Evolutionary conservation across 208 protist genomes (phyloP).

Genomic region (Wallacemonas rigidus): DNA sequence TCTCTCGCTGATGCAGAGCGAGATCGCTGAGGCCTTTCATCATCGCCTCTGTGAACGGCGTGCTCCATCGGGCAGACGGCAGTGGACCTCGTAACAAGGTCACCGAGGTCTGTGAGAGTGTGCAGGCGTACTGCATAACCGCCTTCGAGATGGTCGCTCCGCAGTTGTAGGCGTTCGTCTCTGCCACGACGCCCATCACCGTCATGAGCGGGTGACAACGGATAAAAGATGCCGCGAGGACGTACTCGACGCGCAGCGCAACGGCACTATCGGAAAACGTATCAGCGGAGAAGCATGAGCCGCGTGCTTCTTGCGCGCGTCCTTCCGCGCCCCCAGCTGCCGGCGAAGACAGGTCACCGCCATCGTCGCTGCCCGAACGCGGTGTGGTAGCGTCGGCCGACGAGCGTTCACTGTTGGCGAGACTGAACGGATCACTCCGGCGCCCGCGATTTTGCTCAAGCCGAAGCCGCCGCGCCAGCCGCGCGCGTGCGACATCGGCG

Average conservation of each 20-base stretch:
- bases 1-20: slow-evolving; percentile 25
- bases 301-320: too few species aligned
- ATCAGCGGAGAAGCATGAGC: background rate
- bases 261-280: slow-evolving; percentile 6
- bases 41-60: slow-evolving; percentile 59
- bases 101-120: slow-evolving; percentile 54
- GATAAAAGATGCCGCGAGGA: slow-evolving; percentile 51
- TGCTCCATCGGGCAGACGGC: slow-evolving; percentile 37
- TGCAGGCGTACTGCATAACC: slow-evolving; percentile 54
- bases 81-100: slow-evolving; percentile 40
- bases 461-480: slow-evolving; percentile 26
- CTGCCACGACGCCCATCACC: slow-evolving; percentile 45
- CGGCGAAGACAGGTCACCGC: background rate
- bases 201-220: slow-evolving; percentile 56
- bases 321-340: too few species aligned
- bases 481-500: slow-evolving; percentile 37
- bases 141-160: slow-evolving; percentile 47
- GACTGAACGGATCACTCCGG: slow-evolving; percentile 12
- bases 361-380: background rate
- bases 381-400: background rate
- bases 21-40: slow-evolving; percentile 56
- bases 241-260: slow-evolving; percentile 52
- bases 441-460: background rate
- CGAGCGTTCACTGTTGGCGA: slow-evolving; percentile 14
- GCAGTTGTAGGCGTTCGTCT: slow-evolving; percentile 52